phyloP scores from a whole-genome alignment of 345 rosid species.

The Eucalyptus victrix region DNA sequence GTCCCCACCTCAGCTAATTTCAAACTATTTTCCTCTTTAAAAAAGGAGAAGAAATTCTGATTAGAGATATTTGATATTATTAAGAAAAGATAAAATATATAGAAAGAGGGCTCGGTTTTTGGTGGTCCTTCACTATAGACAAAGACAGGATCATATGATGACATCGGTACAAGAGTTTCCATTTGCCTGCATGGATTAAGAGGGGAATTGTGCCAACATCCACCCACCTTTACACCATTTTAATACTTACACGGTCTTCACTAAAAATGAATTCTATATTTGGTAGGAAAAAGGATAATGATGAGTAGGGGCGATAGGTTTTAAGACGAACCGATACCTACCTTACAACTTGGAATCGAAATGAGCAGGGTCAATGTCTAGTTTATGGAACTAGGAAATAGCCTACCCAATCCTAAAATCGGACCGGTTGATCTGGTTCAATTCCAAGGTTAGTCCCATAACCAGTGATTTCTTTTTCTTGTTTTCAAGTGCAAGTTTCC shows the following conservation, averaged over 20 bases:
- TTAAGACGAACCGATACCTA: background rate
- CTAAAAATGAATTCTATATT: background rate
- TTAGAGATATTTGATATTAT: background rate
- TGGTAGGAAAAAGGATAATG: background rate
- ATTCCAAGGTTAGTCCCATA: too few relatives aligned
- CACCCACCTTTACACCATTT: background rate
- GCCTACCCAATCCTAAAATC: background rate
- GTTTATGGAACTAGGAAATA: background rate
- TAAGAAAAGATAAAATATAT: background rate
- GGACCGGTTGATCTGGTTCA: rapidly evolving
- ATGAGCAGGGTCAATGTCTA: background rate
- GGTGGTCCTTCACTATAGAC: background rate
- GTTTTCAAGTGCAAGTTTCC: background rate
- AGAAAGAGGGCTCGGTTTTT: background rate
- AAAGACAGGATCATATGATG: background rate
- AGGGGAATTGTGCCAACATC: background rate
- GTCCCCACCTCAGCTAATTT: background rate
- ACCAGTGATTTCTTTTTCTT: too few relatives aligned
- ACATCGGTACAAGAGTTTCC: background rate
- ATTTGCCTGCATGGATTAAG: background rate
- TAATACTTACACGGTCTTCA: background rate
- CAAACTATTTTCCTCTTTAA: background rate
- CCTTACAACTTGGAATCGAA: background rate
- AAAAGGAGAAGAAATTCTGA: background rate
- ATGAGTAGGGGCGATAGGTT: background rate